These are phyloP conservation scores for Blastocystis sp. DNA, from an alignment of 352 stramenopile genomes.

Conservation along the genomic window DNA sequence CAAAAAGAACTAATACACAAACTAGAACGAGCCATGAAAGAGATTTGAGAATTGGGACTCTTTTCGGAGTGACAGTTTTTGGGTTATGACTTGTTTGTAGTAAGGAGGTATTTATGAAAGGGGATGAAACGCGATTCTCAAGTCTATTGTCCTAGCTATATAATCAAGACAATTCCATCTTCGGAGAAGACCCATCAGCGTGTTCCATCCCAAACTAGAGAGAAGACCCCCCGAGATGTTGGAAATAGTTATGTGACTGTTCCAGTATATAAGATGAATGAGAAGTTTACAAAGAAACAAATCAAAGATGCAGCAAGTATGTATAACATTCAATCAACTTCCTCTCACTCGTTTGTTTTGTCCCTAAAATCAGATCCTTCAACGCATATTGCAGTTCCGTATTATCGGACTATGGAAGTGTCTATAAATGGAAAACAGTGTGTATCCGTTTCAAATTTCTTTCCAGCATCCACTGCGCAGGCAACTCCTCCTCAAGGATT, in stretches of 20 bases:
- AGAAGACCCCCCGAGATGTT: background rate
- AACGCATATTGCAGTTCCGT: constrained; percentile 18
- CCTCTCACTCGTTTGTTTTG: constrained; percentile 19
- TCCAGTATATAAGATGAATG: constrained; percentile 3
- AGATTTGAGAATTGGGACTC: too few relatives aligned
- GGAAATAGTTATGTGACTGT: constrained; percentile 16
- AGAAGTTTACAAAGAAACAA: constrained; percentile 3
- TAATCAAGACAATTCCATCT: constrained; percentile 2
- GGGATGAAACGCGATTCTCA: background rate
- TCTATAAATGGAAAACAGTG: background rate
- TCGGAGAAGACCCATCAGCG: background rate
- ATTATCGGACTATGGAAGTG: background rate
- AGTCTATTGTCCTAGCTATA: background rate
- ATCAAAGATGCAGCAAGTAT: background rate
- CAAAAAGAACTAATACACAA: background rate
- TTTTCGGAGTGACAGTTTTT: too few relatives aligned
- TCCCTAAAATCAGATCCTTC: constrained; percentile 25
- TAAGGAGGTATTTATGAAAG: background rate
- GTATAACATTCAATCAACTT: background rate
- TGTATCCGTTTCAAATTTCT: constrained; percentile 23
- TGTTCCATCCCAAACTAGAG: background rate
- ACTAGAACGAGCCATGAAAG: too few relatives aligned
- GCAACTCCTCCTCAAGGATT: background rate
- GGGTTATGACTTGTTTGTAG: background rate
- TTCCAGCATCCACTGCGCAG: background rate